Conservation (phyloP, 345 rosid species). For the Draba incana region DNA sequence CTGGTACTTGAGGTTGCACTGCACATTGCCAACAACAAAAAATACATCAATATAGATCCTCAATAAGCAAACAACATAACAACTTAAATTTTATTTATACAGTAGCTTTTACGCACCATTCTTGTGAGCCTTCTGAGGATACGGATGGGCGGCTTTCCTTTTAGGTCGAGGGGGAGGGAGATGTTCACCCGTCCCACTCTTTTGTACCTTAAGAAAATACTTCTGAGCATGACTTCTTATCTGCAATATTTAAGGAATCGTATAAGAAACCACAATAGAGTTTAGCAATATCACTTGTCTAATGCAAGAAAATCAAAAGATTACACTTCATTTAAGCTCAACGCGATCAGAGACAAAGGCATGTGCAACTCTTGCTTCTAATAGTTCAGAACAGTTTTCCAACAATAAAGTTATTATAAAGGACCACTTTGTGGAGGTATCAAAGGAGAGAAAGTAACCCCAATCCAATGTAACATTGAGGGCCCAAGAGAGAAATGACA, state of each 20-base stretch:
- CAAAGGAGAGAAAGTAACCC: conserved; percentile 29
- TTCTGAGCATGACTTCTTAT: conserved; percentile 95
- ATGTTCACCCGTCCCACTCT: conserved; percentile 83
- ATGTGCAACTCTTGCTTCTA: conserved; percentile 28
- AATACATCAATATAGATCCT: conserved; percentile 23
- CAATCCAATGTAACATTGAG: conserved; percentile 26
- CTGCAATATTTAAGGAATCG: conserved; percentile 39
- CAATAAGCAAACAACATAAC: conserved; percentile 6
- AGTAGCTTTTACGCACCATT: conserved; percentile 47
- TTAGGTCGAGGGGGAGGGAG: conserved; percentile 94
- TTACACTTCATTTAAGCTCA: conserved; percentile 1
- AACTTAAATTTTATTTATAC: conserved; percentile 4
- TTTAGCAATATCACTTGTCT: conserved; percentile 18
- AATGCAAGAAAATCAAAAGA: conserved; percentile 21
- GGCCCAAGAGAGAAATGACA: conserved; percentile 24
- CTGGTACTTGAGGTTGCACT: conserved; percentile 49
- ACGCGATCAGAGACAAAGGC: conserved; percentile 12
- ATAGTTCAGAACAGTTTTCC: conserved; percentile 9
- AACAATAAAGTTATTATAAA: conserved; percentile 13
- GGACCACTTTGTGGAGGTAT: conserved; percentile 7
- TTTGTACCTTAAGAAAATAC: conserved; percentile 86
- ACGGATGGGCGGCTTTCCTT: conserved; percentile 94
- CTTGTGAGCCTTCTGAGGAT: conserved; percentile 86
- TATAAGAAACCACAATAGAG: conserved; percentile 1
- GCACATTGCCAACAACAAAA: conserved; percentile 44